Base-by-base conservation (phyloP, 768 basidiomycete genomes). In the Lepiota venenata region DNA sequence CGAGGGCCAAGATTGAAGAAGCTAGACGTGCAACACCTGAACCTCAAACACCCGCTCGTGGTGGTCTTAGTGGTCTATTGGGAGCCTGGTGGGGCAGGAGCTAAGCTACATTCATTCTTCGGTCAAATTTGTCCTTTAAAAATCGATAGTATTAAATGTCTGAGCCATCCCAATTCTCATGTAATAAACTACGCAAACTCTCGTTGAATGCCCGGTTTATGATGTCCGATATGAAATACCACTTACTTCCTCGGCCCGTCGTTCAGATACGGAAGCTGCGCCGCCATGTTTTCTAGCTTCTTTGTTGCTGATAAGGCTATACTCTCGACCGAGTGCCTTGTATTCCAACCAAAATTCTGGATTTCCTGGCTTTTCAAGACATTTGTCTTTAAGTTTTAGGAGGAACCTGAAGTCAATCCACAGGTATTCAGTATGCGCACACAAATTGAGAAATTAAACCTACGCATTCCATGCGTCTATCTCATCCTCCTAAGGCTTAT, bases 31-130 rank as follows among this genome's bases (percentile, higher is more conserved):
- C 70, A 47, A 80, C 82, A 4, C 83, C 81, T 1, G 79, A 83
- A 54, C 74, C 80, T 2, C 63, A 68, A 52, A 69, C 69, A 3
- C 70, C 77, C 10, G 61, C 70, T 20, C 69, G 70, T 16, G 78
- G 84, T 21, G 87, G 88, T 2, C 70, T 92, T 48, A 76, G 83
- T 51, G 78, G 79, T 54, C 64, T 92, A 52, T 71, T 93, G 21
- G 90, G 90, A 21, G 90, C 88, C 3, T 93, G 91, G 91, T 92
- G 90, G 91, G 87, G 88, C 14, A 72, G 64, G 53, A 76, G 65
- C 56, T 75, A 58, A 67, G 21, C 12, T 45, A 22, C 21, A 12
- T 45, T 15, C 14, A 21, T 21, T 6, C 3, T 4, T 9, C 12
- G 8, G 15, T 32, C 12, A 43, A 20, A 20, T 5, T 35, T 16